Percentiles rank a stretch among this genome's conserved stretches.
Evolutionary conservation across 441 rosid species (phyloP).

Genomic region (Corymbia calophylla): DNA sequence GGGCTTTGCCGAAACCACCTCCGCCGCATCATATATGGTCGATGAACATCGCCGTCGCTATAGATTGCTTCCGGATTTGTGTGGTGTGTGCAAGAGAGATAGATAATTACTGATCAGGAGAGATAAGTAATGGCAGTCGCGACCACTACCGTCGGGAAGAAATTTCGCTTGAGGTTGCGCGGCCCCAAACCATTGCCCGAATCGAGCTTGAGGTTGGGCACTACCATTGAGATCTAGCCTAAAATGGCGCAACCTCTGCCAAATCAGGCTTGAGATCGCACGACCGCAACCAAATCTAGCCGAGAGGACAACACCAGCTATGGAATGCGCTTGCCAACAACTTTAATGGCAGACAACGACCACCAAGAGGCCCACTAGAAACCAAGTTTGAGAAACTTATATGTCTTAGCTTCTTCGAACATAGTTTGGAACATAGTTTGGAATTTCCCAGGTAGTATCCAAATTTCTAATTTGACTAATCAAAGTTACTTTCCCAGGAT

Average conservation of each 20-base stretch:
- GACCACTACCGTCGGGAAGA: not conserved
- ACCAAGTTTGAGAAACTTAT: not conserved
- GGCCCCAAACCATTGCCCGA: not conserved
- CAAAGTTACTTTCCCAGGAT: not conserved
- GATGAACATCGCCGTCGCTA: not conserved
- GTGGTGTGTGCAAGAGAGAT: not conserved
- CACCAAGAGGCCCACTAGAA: not conserved
- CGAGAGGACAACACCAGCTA: not conserved
- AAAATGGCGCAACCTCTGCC: not conserved
- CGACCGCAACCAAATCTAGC: not conserved
- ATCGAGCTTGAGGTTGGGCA: not conserved
- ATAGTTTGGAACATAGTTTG: not conserved
- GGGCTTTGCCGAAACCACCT: not conserved
- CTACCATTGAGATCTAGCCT: not conserved
- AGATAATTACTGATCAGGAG: not conserved
- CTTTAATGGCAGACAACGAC: not conserved
- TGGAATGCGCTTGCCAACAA: not conserved
- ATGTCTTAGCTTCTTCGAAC: not conserved
- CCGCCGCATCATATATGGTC: not conserved
- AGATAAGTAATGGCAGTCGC: not conserved
- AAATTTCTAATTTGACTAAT: not conserved
- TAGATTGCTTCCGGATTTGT: not conserved
- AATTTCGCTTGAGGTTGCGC: not conserved
- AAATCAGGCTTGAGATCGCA: not conserved
- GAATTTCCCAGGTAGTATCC: not conserved